These are phyloP conservation scores for Euclidium syriacum DNA, from an alignment of 345 rosid genomes.

Conservation along the genomic window DNA sequence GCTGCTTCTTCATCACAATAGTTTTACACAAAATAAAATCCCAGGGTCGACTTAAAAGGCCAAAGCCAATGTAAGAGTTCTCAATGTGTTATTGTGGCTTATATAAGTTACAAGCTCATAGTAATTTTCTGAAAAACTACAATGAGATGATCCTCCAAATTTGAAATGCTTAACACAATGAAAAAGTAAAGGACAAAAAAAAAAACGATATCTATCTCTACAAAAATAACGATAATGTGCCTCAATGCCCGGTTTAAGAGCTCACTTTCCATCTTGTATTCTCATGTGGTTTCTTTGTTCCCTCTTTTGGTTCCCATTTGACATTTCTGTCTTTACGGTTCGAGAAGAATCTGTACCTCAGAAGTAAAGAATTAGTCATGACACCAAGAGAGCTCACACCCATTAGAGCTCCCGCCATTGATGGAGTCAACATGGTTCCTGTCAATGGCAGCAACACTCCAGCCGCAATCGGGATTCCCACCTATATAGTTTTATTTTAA, in stretches of 20 bases:
- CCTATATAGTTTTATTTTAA: conserved; percentile 32
- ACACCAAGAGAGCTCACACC: conserved; percentile 95
- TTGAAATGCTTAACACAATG: neutral
- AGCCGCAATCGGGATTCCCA: conserved; percentile 92
- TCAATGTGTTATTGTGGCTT: neutral
- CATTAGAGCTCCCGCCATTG: conserved; percentile 96
- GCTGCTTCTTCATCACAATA: too few relatives aligned
- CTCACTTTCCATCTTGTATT: conserved; percentile 24
- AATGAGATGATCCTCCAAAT: neutral
- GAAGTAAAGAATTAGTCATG: conserved; percentile 79
- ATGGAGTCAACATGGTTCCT: conserved; percentile 88
- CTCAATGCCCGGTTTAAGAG: conserved; percentile 2
- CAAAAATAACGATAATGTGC: conserved; percentile 6
- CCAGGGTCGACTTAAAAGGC: neutral
- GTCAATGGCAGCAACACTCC: conserved; percentile 77
- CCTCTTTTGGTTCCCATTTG: conserved; percentile 27
- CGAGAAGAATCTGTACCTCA: conserved; percentile 58
- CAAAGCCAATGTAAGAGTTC: neutral
- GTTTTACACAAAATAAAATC: neutral
- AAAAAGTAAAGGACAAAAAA: neutral
- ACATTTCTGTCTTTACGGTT: conserved; percentile 29
- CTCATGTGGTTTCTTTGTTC: conserved; percentile 19
- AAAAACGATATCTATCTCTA: neutral
- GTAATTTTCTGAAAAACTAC: neutral
- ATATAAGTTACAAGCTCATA: neutral